Base-by-base conservation (phyloP, 2,329 filamentous ascomycete genomes). In the Diaporthe batatas region DNA sequence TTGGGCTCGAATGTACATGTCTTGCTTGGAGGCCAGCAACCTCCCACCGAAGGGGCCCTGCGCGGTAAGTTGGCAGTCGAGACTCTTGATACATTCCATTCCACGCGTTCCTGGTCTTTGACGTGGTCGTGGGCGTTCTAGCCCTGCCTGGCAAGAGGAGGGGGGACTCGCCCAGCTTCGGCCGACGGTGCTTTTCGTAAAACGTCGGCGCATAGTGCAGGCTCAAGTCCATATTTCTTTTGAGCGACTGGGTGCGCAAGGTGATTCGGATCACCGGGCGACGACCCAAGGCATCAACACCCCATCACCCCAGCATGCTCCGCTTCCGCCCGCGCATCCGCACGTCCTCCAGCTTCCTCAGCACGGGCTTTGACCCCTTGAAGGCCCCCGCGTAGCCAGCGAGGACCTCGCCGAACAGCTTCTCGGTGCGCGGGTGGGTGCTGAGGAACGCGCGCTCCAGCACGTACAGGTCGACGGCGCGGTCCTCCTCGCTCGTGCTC, bases 381-480 rank as follows among this genome's bases (percentile, higher is more conserved):
- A 93, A 96, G 44, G 89, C 90, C 76, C 89, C 87, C 68, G 85
- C 88, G 84, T 99, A 99, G 3, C 90, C 92, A 71, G 88, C 86
- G 25, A 98, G 84, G 25, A 98, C 87, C 78, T 93, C 90, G 42
- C 86, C 84, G 77, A 97, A 97, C 75, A 97, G 85, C 25, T 86
- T 86, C 80, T 97, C 94, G 0, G 95, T 94, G 67, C 91, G 89
- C 0, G 96, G 96, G 85, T 99, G 96, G 47, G 96, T 98, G 79
- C 95, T 98, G 29, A 92, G 93, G 86, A 98, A 98, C 1, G 96
- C 96, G 69, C 96, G 87, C 83, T 99, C 96, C 59, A 99, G 86
- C 14, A 99, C 96, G 82, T 99, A 99, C 70, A 99, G 83, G 85
- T 99, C 96, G 51, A 99, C 96, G 0, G 96, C 96, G 71, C 95